phyloP scores from a whole-genome alignment of 139 green algal genomes.

The Medakamo hakoo region DNA sequence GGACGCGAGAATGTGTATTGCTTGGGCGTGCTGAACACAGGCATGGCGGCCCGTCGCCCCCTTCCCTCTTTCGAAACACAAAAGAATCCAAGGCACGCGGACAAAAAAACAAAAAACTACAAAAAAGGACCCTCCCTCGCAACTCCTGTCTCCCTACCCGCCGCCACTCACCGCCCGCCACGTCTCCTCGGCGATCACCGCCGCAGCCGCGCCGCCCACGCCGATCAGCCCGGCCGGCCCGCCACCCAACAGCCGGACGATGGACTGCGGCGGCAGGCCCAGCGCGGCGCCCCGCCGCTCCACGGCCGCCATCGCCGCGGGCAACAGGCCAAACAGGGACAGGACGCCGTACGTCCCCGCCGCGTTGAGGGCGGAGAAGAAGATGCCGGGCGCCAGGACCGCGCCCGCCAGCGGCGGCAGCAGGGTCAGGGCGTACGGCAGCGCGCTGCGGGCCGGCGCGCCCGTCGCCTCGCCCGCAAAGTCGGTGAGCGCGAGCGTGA shows the following conservation, averaged over 20 bases:
- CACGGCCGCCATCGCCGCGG: slow-evolving; percentile 39
- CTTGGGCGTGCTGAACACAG: no score
- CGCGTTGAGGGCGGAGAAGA: slow-evolving; percentile 42
- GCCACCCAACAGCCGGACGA: background rate
- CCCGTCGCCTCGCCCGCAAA: slow-evolving; percentile 51
- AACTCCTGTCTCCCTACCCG: no score
- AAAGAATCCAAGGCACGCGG: no score
- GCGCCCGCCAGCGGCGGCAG: slow-evolving; percentile 40
- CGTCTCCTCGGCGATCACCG: background rate
- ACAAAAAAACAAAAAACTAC: no score
- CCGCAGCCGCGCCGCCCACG: background rate
- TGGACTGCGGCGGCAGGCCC: background rate
- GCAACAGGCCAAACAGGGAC: slow-evolving; percentile 52
- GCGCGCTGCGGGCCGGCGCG: slow-evolving; percentile 12
- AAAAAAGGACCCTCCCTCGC: no score
- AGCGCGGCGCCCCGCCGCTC: no score
- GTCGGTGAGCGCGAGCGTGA: slow-evolving; percentile 59
- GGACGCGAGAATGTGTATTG: no score
- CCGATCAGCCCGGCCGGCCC: background rate
- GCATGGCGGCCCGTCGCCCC: no score
- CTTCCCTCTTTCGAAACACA: no score
- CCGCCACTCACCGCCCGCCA: background rate
- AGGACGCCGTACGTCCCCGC: slow-evolving; percentile 55
- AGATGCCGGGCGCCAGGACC: slow-evolving; percentile 32
- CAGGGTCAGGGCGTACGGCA: slow-evolving; percentile 25